Evolutionary conservation across 2,329 filamentous ascomycete genomes (phyloP).

Genomic region (Arthrobotrys entomopaga): DNA sequence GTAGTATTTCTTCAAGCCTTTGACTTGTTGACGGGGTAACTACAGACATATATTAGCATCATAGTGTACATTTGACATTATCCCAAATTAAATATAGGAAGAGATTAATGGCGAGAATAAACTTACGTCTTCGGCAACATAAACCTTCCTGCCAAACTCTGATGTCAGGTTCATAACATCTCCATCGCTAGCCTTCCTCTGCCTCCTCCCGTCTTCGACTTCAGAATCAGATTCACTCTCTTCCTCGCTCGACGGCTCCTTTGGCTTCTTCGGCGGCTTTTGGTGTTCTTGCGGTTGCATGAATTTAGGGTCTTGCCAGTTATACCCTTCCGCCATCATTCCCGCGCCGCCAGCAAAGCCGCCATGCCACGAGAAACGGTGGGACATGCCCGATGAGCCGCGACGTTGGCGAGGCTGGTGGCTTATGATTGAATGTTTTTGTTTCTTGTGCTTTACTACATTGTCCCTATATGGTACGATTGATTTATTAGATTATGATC

Average conservation of each 20-base stretch:
- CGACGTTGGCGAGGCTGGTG: slow-evolving; percentile 48
- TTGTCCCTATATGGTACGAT: slow-evolving; percentile 55
- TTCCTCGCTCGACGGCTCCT: slow-evolving; percentile 37
- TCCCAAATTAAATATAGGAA: neutral
- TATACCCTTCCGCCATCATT: slow-evolving; percentile 45
- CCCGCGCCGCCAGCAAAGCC: slow-evolving; percentile 22
- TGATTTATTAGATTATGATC: neutral
- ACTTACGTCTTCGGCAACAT: slow-evolving; percentile 54
- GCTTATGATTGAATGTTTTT: slow-evolving; percentile 57
- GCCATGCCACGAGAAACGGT: slow-evolving; percentile 52
- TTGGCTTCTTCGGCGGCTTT: slow-evolving; percentile 38
- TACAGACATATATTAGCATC: slow-evolving; percentile 6
- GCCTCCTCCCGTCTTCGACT: slow-evolving; percentile 2
- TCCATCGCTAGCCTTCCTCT: slow-evolving; percentile 45
- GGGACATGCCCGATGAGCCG: slow-evolving; percentile 44
- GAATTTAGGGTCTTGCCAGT: slow-evolving; percentile 50
- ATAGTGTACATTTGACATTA: neutral
- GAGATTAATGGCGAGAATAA: no score
- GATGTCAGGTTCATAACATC: slow-evolving; percentile 54
- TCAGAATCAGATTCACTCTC: slow-evolving; percentile 42
- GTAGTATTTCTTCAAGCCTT: slow-evolving; percentile 53
- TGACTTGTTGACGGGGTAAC: slow-evolving; percentile 52
- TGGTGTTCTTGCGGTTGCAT: slow-evolving; percentile 46
- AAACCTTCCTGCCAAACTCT: slow-evolving; percentile 52
- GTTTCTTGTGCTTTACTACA: slow-evolving; percentile 59